phyloP scores from a whole-genome alignment of 2,329 filamentous ascomycete genomes.

The Colletotrichum gigasporum region DNA sequence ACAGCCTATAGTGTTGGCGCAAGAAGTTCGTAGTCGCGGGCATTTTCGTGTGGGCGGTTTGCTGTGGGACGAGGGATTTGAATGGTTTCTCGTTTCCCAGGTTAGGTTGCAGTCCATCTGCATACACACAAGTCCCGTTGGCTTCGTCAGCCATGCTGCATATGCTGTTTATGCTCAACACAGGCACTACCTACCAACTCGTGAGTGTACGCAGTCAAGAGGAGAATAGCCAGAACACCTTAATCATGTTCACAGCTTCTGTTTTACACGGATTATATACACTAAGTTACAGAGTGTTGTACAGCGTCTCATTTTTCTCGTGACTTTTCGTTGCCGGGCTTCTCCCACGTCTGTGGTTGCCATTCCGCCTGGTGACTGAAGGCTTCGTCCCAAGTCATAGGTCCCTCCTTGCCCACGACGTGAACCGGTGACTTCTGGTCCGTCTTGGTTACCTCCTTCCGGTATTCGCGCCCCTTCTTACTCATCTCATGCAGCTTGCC shows the following conservation, averaged over 20 bases:
- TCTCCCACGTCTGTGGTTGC: slow-evolving; percentile 4
- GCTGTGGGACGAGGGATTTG: too few relatives aligned
- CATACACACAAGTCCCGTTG: too few relatives aligned
- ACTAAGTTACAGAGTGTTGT: neutral
- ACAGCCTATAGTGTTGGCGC: too few relatives aligned
- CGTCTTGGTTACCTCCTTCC: slow-evolving; percentile 61
- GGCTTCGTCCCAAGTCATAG: slow-evolving; percentile 44
- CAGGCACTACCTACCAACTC: too few relatives aligned
- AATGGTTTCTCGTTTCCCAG: too few relatives aligned
- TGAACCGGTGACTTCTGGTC: slow-evolving; percentile 58
- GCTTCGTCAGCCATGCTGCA: too few relatives aligned
- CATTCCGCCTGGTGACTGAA: slow-evolving; percentile 39
- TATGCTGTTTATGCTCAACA: too few relatives aligned
- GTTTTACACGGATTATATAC: slow-evolving; percentile 20
- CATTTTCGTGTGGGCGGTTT: too few relatives aligned
- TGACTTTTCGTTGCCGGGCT: neutral
- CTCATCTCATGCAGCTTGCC: slow-evolving; percentile 53
- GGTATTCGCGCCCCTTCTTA: slow-evolving; percentile 65
- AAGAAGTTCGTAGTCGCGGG: too few relatives aligned
- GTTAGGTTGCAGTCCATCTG: too few relatives aligned
- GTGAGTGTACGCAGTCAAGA: neutral
- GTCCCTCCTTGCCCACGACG: slow-evolving; percentile 54
- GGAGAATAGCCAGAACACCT: neutral
- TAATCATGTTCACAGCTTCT: neutral
- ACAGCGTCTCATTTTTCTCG: neutral